Evolutionary conservation across 345 rosid genomes (phyloP).

Genomic region (Eucalyptus melliodora): DNA sequence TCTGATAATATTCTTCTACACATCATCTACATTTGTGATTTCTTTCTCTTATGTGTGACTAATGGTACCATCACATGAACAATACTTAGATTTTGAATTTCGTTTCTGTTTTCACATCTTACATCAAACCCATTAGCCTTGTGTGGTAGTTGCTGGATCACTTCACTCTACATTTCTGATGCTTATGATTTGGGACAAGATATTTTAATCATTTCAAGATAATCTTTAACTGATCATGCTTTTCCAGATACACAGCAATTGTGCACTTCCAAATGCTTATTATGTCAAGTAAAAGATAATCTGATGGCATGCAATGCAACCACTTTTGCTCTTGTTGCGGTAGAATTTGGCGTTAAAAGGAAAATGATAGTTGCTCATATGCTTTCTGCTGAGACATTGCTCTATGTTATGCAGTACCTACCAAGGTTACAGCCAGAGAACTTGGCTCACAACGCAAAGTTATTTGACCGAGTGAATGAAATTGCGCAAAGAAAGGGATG

Average conservation of each 20-base stretch:
- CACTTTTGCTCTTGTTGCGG: not conserved
- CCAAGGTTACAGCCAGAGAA: constrained; percentile 65
- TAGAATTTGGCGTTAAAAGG: not conserved
- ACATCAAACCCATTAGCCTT: not conserved
- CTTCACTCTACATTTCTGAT: not conserved
- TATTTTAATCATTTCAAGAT: not conserved
- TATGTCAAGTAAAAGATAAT: not conserved
- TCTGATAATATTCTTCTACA: not conserved
- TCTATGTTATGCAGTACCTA: constrained; percentile 9
- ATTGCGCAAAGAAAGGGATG: constrained; percentile 40
- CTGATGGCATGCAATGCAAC: not conserved
- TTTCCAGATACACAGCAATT: not conserved
- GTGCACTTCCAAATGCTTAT: not conserved
- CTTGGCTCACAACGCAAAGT: constrained; percentile 28
- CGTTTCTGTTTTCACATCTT: not conserved
- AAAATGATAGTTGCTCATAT: not conserved
- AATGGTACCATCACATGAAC: not conserved
- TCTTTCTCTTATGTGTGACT: not conserved
- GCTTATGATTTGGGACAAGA: not conserved
- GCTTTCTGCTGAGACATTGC: not conserved
- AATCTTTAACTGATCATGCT: not conserved
- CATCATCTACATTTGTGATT: not conserved
- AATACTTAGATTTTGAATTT: not conserved
- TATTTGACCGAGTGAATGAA: constrained; percentile 28
- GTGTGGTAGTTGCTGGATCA: not conserved